A percentile compares a stretch with the other conserved stretches of the same genome.
phyloP scores from a whole-genome alignment of 257 asterid genomes.

The Solanum peruvianum region DNA sequence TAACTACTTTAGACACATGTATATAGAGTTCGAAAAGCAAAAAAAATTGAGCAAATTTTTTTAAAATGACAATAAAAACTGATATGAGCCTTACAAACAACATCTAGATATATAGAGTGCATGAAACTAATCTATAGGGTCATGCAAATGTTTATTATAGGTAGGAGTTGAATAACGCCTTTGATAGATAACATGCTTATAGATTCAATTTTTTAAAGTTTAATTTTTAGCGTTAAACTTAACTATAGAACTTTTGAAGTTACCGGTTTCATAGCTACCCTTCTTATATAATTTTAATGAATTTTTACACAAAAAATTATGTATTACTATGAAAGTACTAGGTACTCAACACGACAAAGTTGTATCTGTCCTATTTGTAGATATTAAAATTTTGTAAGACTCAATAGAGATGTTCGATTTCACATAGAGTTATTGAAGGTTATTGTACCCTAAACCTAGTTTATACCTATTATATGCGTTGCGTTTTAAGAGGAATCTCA shows the following conservation, averaged over 20 bases:
- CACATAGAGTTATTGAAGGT: too few relatives aligned
- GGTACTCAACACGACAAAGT: neutral
- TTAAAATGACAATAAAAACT: too few relatives aligned
- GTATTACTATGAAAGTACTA: neutral
- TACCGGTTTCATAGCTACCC: neutral
- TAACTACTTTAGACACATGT: neutral
- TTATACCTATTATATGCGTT: too few relatives aligned
- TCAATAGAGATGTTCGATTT: too few relatives aligned
- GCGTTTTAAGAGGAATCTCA: too few relatives aligned
- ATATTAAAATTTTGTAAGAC: neutral
- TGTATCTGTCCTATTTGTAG: fast-evolving
- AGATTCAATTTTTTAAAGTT: neutral
- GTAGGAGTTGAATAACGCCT: neutral
- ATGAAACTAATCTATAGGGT: neutral
- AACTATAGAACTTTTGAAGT: neutral
- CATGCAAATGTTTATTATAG: neutral
- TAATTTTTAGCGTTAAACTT: neutral
- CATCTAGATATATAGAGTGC: neutral
- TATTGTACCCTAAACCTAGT: too few relatives aligned
- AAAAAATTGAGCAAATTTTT: neutral
- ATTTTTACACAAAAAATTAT: neutral
- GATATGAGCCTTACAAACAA: too few relatives aligned
- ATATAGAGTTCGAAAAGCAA: fast-evolving
- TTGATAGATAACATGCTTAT: neutral
- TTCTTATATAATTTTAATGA: neutral